Conservation (phyloP, 805 yeast genomes). For the Myxozyma monticola region DNA sequence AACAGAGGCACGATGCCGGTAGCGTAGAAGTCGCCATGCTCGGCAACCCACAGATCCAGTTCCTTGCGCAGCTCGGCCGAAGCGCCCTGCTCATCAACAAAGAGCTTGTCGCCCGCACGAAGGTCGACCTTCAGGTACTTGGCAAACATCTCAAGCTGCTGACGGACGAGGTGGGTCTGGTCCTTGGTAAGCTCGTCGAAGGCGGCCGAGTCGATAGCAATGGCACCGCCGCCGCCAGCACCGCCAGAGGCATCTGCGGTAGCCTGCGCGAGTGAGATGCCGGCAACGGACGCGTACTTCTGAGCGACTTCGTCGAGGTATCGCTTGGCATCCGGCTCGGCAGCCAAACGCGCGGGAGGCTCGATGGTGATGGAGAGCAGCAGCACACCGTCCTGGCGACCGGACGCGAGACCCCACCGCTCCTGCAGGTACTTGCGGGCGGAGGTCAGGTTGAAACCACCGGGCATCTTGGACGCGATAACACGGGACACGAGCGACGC, state of each 20-base stretch:
- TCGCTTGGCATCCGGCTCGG: conserved; percentile 86
- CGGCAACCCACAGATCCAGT: conserved; percentile 87
- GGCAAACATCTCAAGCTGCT: conserved; percentile 88
- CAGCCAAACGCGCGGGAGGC: conserved; percentile 83
- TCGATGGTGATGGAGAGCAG: conserved; percentile 82
- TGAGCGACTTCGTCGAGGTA: conserved; percentile 79
- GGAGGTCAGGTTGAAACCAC: conserved; percentile 91
- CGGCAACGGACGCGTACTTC: conserved; percentile 81
- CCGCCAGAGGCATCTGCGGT: conserved; percentile 56
- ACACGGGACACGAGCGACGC: conserved; percentile 84
- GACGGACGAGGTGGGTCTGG: conserved; percentile 67
- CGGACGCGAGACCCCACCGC: conserved; percentile 88
- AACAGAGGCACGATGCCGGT: conserved; percentile 88
- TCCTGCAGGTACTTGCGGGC: conserved; percentile 91
- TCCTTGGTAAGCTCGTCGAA: conserved; percentile 78
- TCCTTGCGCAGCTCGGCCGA: conserved; percentile 80
- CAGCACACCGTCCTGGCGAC: conserved; percentile 91
- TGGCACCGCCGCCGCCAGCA: conserved; percentile 68
- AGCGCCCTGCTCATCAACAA: conserved; percentile 81
- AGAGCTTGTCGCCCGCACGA: conserved; percentile 84
- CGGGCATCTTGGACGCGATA: conserved; percentile 98
- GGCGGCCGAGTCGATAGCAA: conserved; percentile 92
- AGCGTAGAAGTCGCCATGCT: conserved; percentile 91
- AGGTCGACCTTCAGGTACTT: conserved; percentile 91
- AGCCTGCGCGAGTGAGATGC: conserved; percentile 71